phyloP scores from a whole-genome alignment of 768 basidiomycete genomes.

The Kwoniella sp. region DNA sequence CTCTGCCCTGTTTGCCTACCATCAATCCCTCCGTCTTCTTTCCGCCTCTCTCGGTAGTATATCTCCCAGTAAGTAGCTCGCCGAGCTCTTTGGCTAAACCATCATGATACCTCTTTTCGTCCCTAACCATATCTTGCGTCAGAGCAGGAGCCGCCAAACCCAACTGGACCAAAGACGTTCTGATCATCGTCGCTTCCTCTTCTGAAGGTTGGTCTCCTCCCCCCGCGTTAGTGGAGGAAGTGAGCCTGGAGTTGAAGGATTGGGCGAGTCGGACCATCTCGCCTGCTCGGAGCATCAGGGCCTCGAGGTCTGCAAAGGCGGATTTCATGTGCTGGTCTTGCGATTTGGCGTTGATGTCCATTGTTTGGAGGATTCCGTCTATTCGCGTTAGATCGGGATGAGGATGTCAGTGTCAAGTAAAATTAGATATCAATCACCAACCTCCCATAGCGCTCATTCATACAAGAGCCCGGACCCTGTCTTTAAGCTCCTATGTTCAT shows the following conservation, averaged over 20 bases:
- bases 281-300: slow-evolving; percentile 83
- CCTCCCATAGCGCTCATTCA: too few relatives aligned
- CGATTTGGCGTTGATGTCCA: slow-evolving; percentile 68
- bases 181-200: slow-evolving; percentile 71
- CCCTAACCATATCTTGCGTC: slow-evolving; percentile 82
- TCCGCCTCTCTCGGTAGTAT: not conserved
- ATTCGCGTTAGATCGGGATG: too few relatives aligned
- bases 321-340: slow-evolving; percentile 69
- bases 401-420: too few relatives aligned
- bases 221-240: slow-evolving; percentile 54
- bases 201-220: slow-evolving; percentile 6
- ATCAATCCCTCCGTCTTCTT: slow-evolving; percentile 68
- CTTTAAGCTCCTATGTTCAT: too few relatives aligned
- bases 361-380: slow-evolving; percentile 81
- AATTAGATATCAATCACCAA: too few relatives aligned
- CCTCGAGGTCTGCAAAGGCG: slow-evolving; percentile 84
- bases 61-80: slow-evolving; percentile 64
- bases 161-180: slow-evolving; percentile 83
- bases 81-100: slow-evolving; percentile 82
- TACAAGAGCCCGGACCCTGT: too few relatives aligned
- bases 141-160: slow-evolving; percentile 82
- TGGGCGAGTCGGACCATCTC: slow-evolving; percentile 90
- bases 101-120: slow-evolving; percentile 76
- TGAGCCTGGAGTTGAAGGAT: slow-evolving; percentile 80
- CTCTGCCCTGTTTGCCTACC: slow-evolving; percentile 63